Evolutionary conservation across 2,329 filamentous ascomycete species (phyloP), one percentile per base, ranked within the genome.

Genomic region (Thielaviopsis euricoi): DNA sequence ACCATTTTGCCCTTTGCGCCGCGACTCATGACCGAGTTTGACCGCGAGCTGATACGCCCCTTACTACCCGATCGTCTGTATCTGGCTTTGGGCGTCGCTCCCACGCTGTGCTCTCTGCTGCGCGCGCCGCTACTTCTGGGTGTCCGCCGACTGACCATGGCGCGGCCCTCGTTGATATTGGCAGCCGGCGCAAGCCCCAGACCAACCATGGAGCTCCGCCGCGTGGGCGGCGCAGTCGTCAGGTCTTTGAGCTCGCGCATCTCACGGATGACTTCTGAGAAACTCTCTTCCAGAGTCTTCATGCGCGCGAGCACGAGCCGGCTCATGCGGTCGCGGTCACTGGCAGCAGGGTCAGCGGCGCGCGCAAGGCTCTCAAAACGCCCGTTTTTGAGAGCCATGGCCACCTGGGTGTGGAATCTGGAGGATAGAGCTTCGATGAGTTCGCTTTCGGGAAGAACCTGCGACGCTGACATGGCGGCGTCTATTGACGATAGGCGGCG

Each of bases 281-380:
- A 91, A 15, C 89, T 86, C 70, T 95, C 89, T 68, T 97, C 90
- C 1, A 97, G 76, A 7, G 86, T 91, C 68, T 93, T 93, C 89
- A 96, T 96, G 37, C 89, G 77, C 9, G 89, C 88, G 52, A 96
- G 74, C 70, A 96, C 86, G 52, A 95, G 77, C 58, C 88, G 80
- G 63, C 84, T 83, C 78, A 90, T 86, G 48, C 86, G 80, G 65
- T 87, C 85, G 23, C 68, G 80, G 76, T 74, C 73, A 15, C 37
- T 43, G 57, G 66, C 69, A 3, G 67, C 60, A 52, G 73, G 70
- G 33, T 64, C 54, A 1, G 63, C 46, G 67, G 68, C 33, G 67
- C 71, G 33, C 67, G 67, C 19, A 67, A 70, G 64, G 77, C 78
- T 56, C 82, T 69, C 21, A 79, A 80, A 70, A 49, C 75, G 70